phyloP scores from a whole-genome alignment of 805 yeast species.

The Candida fluviatilis region DNA sequence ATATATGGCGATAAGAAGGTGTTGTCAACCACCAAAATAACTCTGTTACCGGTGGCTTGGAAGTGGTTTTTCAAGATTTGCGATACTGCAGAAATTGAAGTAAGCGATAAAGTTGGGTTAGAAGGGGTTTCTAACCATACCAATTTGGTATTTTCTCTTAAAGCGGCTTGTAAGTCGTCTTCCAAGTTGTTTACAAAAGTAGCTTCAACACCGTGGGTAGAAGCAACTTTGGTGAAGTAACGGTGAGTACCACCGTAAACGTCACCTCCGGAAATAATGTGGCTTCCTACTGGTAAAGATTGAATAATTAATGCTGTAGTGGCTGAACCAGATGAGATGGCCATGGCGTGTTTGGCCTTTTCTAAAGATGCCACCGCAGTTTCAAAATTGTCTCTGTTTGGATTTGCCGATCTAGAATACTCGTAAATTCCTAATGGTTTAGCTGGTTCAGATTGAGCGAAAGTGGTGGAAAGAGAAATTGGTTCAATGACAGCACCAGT shows the following conservation, averaged over 20 bases:
- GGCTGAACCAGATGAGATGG: slow-evolving; percentile 84
- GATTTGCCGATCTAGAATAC: slow-evolving; percentile 82
- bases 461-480: slow-evolving; percentile 78
- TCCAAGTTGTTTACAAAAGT: slow-evolving; percentile 64
- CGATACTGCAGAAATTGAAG: slow-evolving; percentile 66
- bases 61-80: slow-evolving; percentile 44
- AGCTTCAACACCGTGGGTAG: slow-evolving; percentile 69
- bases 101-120: slow-evolving; percentile 78
- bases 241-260: slow-evolving; percentile 92
- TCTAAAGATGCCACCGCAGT: slow-evolving; percentile 75
- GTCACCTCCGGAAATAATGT: slow-evolving; percentile 76
- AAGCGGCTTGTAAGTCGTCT: slow-evolving; percentile 50
- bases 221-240: slow-evolving; percentile 82
- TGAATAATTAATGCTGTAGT: slow-evolving; percentile 75
- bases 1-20: slow-evolving; percentile 85
- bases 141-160: slow-evolving; percentile 61
- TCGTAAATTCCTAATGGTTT: slow-evolving; percentile 76
- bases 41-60: slow-evolving; percentile 44
- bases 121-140: slow-evolving; percentile 91
- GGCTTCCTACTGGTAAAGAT: slow-evolving; percentile 65
- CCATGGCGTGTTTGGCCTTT: slow-evolving; percentile 69
- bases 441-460: slow-evolving; percentile 75
- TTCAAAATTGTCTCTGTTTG: slow-evolving; percentile 81
- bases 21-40: slow-evolving; percentile 76
- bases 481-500: slow-evolving; percentile 90